Conservation (phyloP, 2,329 filamentous ascomycete genomes). For the Geosmithia putterillii region DNA sequence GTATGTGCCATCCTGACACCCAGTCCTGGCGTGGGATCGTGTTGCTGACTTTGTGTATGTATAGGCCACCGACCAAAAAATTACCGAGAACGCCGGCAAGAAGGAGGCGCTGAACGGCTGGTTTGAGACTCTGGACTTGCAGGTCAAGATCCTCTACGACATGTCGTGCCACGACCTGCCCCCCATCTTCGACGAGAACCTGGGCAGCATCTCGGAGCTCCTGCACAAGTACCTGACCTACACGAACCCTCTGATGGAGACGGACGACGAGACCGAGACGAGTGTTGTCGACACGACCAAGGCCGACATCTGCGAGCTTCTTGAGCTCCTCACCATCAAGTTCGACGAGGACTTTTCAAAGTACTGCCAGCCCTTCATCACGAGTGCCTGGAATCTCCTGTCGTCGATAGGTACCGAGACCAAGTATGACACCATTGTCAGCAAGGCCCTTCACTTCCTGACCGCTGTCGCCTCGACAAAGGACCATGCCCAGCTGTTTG, state of each 20-base stretch:
- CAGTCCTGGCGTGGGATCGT: constrained; percentile 3
- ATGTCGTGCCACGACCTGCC: constrained; percentile 95
- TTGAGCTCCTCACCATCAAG: constrained; percentile 87
- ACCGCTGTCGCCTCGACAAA: constrained; percentile 74
- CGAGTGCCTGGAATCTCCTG: constrained; percentile 81
- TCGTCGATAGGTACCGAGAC: constrained; percentile 78
- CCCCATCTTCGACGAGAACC: constrained; percentile 84
- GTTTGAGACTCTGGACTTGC: constrained; percentile 75
- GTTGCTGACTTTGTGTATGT: constrained; percentile 4
- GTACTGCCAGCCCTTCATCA: constrained; percentile 73
- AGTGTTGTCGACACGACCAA: constrained; percentile 78
- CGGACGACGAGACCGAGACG: constrained; percentile 80
- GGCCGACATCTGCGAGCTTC: constrained; percentile 81
- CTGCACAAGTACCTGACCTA: constrained; percentile 91
- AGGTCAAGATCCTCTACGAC: constrained; percentile 89
- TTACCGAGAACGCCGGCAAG: constrained; percentile 66
- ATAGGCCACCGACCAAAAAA: constrained; percentile 55
- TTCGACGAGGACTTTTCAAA: constrained; percentile 87
- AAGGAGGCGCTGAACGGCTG: constrained; percentile 62
- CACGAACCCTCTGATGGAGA: constrained; percentile 69
- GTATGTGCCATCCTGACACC: constrained; percentile 29
- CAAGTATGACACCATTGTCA: constrained; percentile 89
- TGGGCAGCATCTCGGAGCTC: constrained; percentile 62
- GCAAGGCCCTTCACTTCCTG: constrained; percentile 87
- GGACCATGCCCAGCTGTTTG: constrained; percentile 75